Base-by-base conservation (phyloP, 345 rosid species). In the Crucihimalaya himalaica region DNA sequence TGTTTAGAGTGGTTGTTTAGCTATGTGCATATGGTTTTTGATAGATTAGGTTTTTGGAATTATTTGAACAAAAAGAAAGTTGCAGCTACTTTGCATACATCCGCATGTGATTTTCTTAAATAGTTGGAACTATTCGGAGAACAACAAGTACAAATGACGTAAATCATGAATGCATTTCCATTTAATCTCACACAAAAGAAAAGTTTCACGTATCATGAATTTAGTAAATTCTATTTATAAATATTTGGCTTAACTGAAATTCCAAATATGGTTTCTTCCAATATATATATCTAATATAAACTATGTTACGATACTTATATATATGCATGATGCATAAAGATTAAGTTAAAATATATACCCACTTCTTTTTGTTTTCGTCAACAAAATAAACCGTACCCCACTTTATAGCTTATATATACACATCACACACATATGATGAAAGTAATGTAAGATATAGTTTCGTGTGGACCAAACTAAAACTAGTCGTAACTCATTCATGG, bases 401-500 rank as follows among this genome's bases (percentile, higher is more conserved):
- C 54, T 15, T 18, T 7, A 25, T 34, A 40, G 50, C 58, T 45
- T 58, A 53, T 31, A 29, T 5, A 70, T 19, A 18, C 64, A 64
- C 53, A 53, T 74, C 34, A 46, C 27, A 23, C 35, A 23, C 46
- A 52, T 10, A 21, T 3, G 10, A 74, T 66, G 66, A 34, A 23
- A 2, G 25, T 23, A 23, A 23, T 23, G 25, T 23, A 23, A 54
- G 48, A 66, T 25, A 74, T 25, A 53, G 57, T 45, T 50, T 69
- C 74, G 31, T 62, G 74, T 76, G 70, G 57, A 75, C 74, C 46
- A 11, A 75, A 59, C 71, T 23, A 32, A 73, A 75, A 75, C 68
- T 20, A 76, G 65, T 69, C 50, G 45, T 72, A 42, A 43, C 54
- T 21, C 79, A 60, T 79, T 75, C 55, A 79, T 65, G 81, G 83